Percentiles rank a stretch among this genome's conserved stretches.
Evolutionary conservation across 176 grass and related monocot species (phyloP).

Genomic region (Triticum turgidum): DNA sequence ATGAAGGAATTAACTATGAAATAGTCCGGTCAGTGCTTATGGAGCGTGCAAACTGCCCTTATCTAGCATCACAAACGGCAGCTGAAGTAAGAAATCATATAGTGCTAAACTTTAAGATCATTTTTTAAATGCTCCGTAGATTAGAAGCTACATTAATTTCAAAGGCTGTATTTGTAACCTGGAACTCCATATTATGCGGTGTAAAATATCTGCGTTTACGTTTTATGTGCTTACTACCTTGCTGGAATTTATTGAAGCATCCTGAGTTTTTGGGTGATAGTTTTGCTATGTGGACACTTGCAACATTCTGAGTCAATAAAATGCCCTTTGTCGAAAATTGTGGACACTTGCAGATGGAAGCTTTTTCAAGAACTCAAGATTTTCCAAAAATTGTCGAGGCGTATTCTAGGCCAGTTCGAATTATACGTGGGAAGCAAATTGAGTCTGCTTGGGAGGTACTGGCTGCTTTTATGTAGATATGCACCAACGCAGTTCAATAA

Average conservation of each 20-base stretch:
- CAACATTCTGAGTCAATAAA: too few relatives aligned
- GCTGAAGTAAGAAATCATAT: conserved; percentile 60
- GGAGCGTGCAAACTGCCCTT: conserved; percentile 84
- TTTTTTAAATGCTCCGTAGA: background rate
- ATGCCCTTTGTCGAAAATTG: too few relatives aligned
- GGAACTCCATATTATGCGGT: background rate
- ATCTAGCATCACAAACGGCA: conserved; percentile 68
- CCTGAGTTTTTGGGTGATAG: background rate
- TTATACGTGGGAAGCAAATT: too few relatives aligned
- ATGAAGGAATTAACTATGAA: conserved; percentile 76
- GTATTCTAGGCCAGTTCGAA: too few relatives aligned
- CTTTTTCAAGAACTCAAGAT: too few relatives aligned
- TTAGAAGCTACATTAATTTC: background rate
- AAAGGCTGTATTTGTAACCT: background rate
- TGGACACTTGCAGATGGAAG: background rate
- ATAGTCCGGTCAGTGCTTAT: conserved; percentile 81
- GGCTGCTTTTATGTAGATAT: too few relatives aligned
- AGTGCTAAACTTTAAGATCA: background rate
- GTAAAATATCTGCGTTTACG: background rate
- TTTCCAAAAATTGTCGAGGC: too few relatives aligned
- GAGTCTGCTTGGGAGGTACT: too few relatives aligned
- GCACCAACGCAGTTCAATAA: rapidly evolving
- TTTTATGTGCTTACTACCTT: background rate
- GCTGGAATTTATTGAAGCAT: background rate
- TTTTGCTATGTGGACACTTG: background rate